These are phyloP conservation scores for Endoconidiophora laricicola DNA, from an alignment of 2,329 filamentous ascomycete genomes.

Conservation along the genomic window DNA sequence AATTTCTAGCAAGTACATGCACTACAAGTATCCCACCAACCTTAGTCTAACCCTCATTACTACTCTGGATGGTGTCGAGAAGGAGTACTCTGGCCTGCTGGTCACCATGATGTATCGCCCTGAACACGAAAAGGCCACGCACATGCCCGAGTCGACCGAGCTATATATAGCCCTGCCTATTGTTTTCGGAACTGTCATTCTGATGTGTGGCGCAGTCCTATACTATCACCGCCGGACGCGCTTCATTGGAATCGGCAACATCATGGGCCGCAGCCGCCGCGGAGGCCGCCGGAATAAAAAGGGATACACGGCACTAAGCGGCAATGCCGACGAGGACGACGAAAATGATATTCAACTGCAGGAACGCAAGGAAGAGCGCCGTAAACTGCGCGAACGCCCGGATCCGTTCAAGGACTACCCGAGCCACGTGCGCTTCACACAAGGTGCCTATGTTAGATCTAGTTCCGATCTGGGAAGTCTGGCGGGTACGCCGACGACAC, in stretches of 20 bases:
- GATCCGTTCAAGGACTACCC: constrained; percentile 12
- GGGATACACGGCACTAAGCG: constrained; percentile 13
- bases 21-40: constrained; percentile 26
- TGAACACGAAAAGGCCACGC: constrained; percentile 18
- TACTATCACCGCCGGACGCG: constrained; percentile 38
- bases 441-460: constrained; percentile 15
- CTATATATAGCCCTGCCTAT: constrained; percentile 37
- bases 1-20: constrained; percentile 24
- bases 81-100: constrained; percentile 28
- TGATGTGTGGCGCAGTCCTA: constrained; percentile 37
- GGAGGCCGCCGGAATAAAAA: not conserved
- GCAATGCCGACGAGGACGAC: constrained; percentile 9
- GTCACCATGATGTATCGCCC: constrained; percentile 21
- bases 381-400: constrained; percentile 1
- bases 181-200: constrained; percentile 29
- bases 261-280: constrained; percentile 30
- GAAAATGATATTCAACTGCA: constrained; percentile 10
- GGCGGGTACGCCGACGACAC: not conserved
- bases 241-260: constrained; percentile 32
- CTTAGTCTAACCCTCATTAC: constrained; percentile 31
- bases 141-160: constrained; percentile 23
- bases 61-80: constrained; percentile 19
- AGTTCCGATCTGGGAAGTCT: not conserved
- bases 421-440: constrained; percentile 9
- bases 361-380: constrained; percentile 20